These are phyloP conservation scores for Triadica sebifera DNA, from an alignment of 345 rosid species.

Conservation along the genomic window DNA sequence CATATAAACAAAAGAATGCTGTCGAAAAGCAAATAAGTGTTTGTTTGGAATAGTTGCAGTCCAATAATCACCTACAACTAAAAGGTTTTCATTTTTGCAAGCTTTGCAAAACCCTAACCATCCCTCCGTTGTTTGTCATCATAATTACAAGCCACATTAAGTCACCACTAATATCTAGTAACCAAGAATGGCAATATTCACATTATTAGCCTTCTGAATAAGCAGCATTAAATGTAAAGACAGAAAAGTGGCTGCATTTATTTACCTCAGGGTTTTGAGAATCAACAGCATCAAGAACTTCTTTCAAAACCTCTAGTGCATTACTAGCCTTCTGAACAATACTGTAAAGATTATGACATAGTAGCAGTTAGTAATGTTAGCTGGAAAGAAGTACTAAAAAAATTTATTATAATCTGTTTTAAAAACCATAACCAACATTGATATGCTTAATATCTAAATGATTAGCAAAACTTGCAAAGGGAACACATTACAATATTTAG, in stretches of 20 bases:
- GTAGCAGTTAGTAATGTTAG: neutral
- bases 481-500: no score
- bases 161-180: neutral
- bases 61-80: neutral
- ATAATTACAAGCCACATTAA: neutral
- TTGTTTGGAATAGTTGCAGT: neutral
- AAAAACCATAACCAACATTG: no score
- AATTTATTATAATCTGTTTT: no score
- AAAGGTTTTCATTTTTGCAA: neutral
- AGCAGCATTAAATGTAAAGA: neutral
- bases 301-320: slow-evolving; percentile 80
- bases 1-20: neutral
- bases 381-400: neutral
- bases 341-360: slow-evolving; percentile 39
- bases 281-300: slow-evolving; percentile 84
- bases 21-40: neutral
- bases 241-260: slow-evolving; percentile 1
- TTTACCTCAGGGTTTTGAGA: slow-evolving; percentile 78
- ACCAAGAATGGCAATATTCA: neutral
- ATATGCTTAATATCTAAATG: no score
- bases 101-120: neutral
- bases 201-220: no score
- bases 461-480: no score
- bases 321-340: slow-evolving; percentile 85
- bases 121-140: neutral